Evolutionary conservation across 1,284 basidiomycete species (phyloP), one percentile per base, ranked within the genome.

Genomic region (Cutaneotrichosporon sp.): DNA sequence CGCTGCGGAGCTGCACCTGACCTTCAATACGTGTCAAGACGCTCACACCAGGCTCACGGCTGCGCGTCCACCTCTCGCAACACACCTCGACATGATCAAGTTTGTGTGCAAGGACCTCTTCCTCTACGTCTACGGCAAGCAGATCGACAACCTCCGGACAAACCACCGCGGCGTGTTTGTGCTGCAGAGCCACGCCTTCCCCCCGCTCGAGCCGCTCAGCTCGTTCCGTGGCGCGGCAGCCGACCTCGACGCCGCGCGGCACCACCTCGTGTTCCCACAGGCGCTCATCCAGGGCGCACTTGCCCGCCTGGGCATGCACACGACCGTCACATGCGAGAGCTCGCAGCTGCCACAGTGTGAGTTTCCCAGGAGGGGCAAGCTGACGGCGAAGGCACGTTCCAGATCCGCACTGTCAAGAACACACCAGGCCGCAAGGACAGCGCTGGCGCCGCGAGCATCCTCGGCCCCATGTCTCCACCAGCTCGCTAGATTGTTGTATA

Each of bases 131-230:
- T 77, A 79, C 56, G 71, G 74, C 24, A 95, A 95, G 74, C 95
- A 97, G 77, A 92, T 97, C 1, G 94, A 97, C 75, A 97, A 97
- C 75, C 81, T 97, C 52, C 85, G 94, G 51, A 97, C 94, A 10
- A 97, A 97, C 76, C 94, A 97, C 78, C 82, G 92, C 55, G 94
- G 95, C 13, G 88, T 95, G 5, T 97, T 94, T 69, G 94, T 97
- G 2, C 82, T 97, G 1, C 92, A 95, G 80, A 93, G 95, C 68
- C 91, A 94, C 68, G 78, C 86, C 0, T 97, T 97, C 81, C 91
- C 89, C 67, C 91, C 94, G 0, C 86, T 97, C 51, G 76, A 85
- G 3, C 84, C 89, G 38, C 78, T 95, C 56, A 89, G 89, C 2
- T 88, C 87, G 4, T 62, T 64, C 82, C 84, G 88, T 64, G 88